These are phyloP conservation scores for Globisporangium emineosum DNA, from an alignment of 352 stramenopile genomes.

Conservation along the genomic window DNA sequence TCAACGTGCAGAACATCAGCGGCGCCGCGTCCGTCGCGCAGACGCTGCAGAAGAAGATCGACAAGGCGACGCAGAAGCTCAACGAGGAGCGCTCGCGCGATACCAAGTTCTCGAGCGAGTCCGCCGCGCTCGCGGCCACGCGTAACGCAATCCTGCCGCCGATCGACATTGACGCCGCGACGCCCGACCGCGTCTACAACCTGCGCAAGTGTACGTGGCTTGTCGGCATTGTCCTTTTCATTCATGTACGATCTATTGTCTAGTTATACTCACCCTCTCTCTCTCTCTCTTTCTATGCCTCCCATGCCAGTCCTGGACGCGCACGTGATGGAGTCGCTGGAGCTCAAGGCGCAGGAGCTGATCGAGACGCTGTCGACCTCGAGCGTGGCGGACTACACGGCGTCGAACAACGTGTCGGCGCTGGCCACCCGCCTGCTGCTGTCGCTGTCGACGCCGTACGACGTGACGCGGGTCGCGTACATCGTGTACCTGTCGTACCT, in stretches of 20 bases:
- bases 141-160: conserved; percentile 68
- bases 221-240: conserved; percentile 5
- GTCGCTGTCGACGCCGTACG: conserved; percentile 63
- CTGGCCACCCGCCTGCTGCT: conserved; percentile 64
- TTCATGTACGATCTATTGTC: not conserved
- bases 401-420: conserved; percentile 39
- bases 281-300: not conserved
- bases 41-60: conserved; percentile 76
- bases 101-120: conserved; percentile 51
- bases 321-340: conserved; percentile 70
- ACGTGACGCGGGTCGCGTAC: conserved; percentile 64
- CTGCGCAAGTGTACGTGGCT: conserved; percentile 66
- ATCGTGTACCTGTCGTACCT: conserved; percentile 76
- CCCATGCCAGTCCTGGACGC: conserved; percentile 51
- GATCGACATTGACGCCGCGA: conserved; percentile 67
- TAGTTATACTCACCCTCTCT: not conserved
- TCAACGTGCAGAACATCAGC: conserved; percentile 74
- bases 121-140: conserved; percentile 46
- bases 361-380: conserved; percentile 55
- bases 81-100: conserved; percentile 49
- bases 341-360: conserved; percentile 73
- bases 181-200: conserved; percentile 74
- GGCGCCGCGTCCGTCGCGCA: conserved; percentile 61
- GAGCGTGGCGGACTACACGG: conserved; percentile 54
- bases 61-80: conserved; percentile 47